Evolutionary conservation across 805 yeast species (phyloP), one percentile per base, ranked within the genome.

Genomic region (Phaffomyces opuntiae): DNA sequence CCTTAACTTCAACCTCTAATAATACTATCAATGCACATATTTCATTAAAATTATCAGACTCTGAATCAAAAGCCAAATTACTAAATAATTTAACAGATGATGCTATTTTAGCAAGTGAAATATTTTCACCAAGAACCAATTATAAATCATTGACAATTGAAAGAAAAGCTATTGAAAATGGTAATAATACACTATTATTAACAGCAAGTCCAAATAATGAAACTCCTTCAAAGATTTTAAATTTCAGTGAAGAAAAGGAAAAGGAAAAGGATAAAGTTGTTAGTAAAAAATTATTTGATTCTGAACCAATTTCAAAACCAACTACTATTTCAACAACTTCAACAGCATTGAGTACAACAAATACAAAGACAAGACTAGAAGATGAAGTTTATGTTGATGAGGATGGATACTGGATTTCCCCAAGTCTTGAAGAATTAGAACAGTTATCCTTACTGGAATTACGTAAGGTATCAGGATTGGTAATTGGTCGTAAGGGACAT

Each of bases 391-490:
- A 43, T 27, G 48, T 52, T 27, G 59, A 83, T 43, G 81, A 80
- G 13, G 77, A 84, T 41, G 96, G 90, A 7, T 93, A 90, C 66
- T 93, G 93, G 87, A 83, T 81, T 44, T 77, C 86, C 7, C 99
- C 99, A 16, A 70, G 88, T 3, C 58, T 83, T 35, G 75, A 80
- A 6, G 80, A 80, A 41, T 67, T 93, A 43, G 73, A 75, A 45
- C 64, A 70, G 16, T 71, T 77, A 73, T 63, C 87, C 0, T 69
- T 86, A 35, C 65, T 78, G 9, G 83, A 87, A 49, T 73, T 88
- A 42, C 78, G 83, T 45, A 57, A 74, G 7, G 83, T 93, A 24
- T 55, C 71, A 16, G 71, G 80, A 44, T 80, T 90, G 60, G 75
- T 75, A 14, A 78, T 93, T 49, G 99, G 98, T 6, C 81, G 93